Evolutionary conservation across 2,329 filamentous ascomycete genomes (phyloP).

Genomic region (Beauveria rudraprayagi): DNA sequence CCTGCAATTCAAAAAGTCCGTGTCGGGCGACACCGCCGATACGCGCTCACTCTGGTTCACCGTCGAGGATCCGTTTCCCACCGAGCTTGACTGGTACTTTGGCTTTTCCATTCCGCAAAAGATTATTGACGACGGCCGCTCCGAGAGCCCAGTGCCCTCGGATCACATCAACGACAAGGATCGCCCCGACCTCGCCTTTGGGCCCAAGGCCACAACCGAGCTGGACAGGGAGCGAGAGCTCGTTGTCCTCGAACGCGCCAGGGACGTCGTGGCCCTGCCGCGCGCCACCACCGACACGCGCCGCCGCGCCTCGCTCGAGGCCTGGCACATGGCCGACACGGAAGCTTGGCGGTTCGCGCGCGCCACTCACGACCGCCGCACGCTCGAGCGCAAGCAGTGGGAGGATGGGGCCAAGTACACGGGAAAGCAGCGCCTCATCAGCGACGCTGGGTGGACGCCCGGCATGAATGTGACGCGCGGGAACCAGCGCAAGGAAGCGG

Average conservation of each 20-base stretch:
- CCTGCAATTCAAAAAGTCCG: slow-evolving; percentile 69
- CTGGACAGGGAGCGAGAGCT: slow-evolving; percentile 45
- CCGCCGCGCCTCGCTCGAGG: slow-evolving; percentile 49
- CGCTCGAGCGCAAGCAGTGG: slow-evolving; percentile 59
- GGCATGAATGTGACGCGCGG: slow-evolving; percentile 25
- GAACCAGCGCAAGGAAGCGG: slow-evolving; percentile 29
- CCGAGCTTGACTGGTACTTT: slow-evolving; percentile 82
- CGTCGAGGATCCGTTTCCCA: slow-evolving; percentile 54
- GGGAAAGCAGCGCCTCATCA: slow-evolving; percentile 11
- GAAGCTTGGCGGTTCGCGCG: slow-evolving; percentile 70
- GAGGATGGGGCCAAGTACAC: slow-evolving; percentile 59
- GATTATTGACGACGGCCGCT: slow-evolving; percentile 33
- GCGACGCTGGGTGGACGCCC: slow-evolving; percentile 3
- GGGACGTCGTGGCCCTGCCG: slow-evolving; percentile 42
- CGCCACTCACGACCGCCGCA: slow-evolving; percentile 55
- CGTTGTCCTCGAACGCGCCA: slow-evolving; percentile 39
- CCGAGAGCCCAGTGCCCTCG: slow-evolving; percentile 18
- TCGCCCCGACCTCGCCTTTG: slow-evolving; percentile 33
- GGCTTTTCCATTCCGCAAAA: slow-evolving; percentile 69
- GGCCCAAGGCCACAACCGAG: slow-evolving; percentile 42
- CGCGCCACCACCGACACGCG: slow-evolving; percentile 36
- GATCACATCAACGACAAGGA: slow-evolving; percentile 15
- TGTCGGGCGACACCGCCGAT: slow-evolving; percentile 59
- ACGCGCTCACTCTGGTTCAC: slow-evolving; percentile 72
- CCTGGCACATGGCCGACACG: slow-evolving; percentile 63